Evolutionary conservation across 345 rosid genomes (phyloP).

Genomic region (Syzygium aqueum): DNA sequence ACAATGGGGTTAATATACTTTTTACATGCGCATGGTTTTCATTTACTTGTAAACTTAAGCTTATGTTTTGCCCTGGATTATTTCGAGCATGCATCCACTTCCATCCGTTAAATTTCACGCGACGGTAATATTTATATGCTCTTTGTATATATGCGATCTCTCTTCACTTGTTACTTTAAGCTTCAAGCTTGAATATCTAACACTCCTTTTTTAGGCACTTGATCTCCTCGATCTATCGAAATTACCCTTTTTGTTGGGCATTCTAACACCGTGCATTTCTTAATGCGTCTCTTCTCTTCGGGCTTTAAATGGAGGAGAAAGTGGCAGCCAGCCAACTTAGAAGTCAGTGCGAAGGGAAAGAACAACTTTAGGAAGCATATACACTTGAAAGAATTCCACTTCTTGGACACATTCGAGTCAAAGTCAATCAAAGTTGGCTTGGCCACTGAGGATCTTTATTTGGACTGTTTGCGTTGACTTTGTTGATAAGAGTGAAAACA

Average conservation of each 20-base stretch:
- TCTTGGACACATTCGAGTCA: background rate
- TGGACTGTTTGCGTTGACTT: background rate
- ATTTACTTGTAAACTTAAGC: background rate
- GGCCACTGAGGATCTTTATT: background rate
- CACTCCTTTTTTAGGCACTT: background rate
- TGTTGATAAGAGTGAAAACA: background rate
- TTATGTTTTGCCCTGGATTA: background rate
- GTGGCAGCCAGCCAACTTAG: background rate
- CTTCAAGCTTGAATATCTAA: background rate
- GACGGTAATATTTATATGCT: background rate
- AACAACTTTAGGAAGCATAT: background rate
- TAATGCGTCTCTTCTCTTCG: background rate
- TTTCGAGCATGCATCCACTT: too few species aligned
- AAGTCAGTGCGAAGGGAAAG: background rate
- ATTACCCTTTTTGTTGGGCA: background rate
- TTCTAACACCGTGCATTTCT: background rate
- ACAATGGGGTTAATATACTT: background rate
- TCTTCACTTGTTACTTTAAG: background rate
- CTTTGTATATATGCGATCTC: background rate
- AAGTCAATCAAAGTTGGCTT: background rate
- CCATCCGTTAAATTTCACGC: background rate
- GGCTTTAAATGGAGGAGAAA: background rate
- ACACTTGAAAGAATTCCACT: background rate
- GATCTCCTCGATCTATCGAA: background rate
- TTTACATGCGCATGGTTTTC: accelerated